Evolutionary conservation across 208 protist species (phyloP), one percentile per base, ranked within the genome.

Genomic region (Leishmania lainsoni): DNA sequence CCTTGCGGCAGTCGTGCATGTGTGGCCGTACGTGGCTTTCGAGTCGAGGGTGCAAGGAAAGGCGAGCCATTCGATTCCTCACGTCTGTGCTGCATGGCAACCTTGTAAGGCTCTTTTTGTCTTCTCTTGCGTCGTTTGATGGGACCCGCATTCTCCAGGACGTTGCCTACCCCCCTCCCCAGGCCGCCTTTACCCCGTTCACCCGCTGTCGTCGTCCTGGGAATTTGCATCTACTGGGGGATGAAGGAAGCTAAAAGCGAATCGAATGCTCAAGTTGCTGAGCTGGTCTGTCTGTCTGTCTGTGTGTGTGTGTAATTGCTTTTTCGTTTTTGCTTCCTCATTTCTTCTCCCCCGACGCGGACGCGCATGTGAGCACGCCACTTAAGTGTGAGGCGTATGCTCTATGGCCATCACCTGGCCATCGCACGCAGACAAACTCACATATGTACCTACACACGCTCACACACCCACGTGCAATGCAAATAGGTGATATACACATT

Each of bases 401-500:
- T 52, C 22, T 29, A 6, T 16, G 0, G 10, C 32, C 39, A 49
- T 29, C 12, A 35, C 42, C 20, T 3, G 69, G 8, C 52, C 45
- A 52, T 73, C 26, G 17, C 45, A 52, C 42, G 20, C 45, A 14
- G 69, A 32, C 32, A 20, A 54, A 45, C 22, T 58, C 52, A 39
- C 20, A 12, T 51, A 68, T 39, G 39, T 54, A 76, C 45, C n/a
- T n/a, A 35, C 42, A 49, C 32, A 63, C 66, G 16, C 61, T 6
- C 49, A 76, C 32, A 17, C 73, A 51, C 42, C 81, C 66, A 65
- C 39, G 49, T 49, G 51, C 35, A 42, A 42, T 22, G 26, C 49
- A 66, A 20, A 20, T 4, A 42, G n/a, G 8, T 76, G 73, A 76
- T 76, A 29, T 56, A 52, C 32, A 42, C 52, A 63, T 63, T 76